Evolutionary conservation across 1,284 basidiomycete species (phyloP), one percentile per base, ranked within the genome.

Genomic region (Cutaneotrichosporon dermatis): DNA sequence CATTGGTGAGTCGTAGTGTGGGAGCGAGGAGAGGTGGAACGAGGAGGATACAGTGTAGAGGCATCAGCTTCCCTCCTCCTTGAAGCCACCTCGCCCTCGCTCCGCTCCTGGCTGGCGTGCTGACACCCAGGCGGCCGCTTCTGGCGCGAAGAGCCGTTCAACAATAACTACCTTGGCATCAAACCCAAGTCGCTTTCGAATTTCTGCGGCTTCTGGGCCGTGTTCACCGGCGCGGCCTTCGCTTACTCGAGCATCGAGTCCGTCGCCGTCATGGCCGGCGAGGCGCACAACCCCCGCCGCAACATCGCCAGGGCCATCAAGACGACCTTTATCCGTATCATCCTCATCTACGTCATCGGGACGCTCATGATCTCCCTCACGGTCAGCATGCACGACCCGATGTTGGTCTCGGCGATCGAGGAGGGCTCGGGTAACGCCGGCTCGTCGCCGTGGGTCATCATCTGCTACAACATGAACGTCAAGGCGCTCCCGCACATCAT

Each of bases 361-460:
- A 64, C 52, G 2, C 51, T 64, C 49, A 58, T 64, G 37, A 64
- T 64, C 51, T 57, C 57, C 46, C 62, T 63, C 50, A 51, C 36
- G 51, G 82, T 91, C 36, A 50, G 40, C 37, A 54, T 59, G 48
- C 10, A 45, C 80, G 80, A 65, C 42, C 54, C 80, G 74, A 12
- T 69, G 68, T 59, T 64, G 9, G 72, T 82, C 40, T 67, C 76
- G 0, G 75, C 82, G 15, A 82, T 92, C 33, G 76, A 83, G 61
- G 79, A 88, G 51, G 72, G 71, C 54, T 25, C 39, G 2, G 57
- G 54, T 33, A 87, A 83, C 37, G 89, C 89, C 51, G 83, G 85
- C 4, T 83, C 84, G 2, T 89, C 87, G 9, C 90, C 90, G 1
- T 92, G 90, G 74, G 89, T 92, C 62, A 88, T 92, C 65, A 88